Conservation (phyloP, 2,329 filamentous ascomycete species). For the Tetracladium maxilliforme region DNA sequence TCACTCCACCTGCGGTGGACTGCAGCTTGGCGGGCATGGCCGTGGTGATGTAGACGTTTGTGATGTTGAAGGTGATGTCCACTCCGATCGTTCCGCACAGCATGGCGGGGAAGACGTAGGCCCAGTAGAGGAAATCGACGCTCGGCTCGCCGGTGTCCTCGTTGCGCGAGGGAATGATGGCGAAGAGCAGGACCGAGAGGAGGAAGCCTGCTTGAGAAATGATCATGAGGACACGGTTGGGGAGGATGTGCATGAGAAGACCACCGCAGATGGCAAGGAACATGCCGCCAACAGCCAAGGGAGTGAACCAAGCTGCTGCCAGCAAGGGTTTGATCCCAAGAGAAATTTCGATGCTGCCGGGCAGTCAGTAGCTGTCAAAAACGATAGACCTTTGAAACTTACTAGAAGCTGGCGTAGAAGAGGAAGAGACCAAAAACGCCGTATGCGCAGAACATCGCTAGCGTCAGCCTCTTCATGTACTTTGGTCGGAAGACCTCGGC, state of each 20-base stretch:
- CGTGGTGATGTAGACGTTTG: slow-evolving; percentile 67
- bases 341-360: slow-evolving; percentile 1
- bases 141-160: slow-evolving; percentile 33
- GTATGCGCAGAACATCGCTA: slow-evolving; percentile 50
- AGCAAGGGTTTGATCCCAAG: slow-evolving; percentile 10
- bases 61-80: slow-evolving; percentile 62
- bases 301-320: slow-evolving; percentile 49
- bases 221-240: slow-evolving; percentile 34
- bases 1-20: slow-evolving; percentile 55
- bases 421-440: slow-evolving; percentile 55
- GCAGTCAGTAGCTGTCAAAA: slow-evolving; percentile 1
- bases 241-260: slow-evolving; percentile 36
- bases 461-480: slow-evolving; percentile 48
- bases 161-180: slow-evolving; percentile 25
- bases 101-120: slow-evolving; percentile 59
- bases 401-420: slow-evolving; percentile 57
- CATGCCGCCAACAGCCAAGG: slow-evolving; percentile 53
- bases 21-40: slow-evolving; percentile 51
- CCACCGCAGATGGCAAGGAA: slow-evolving; percentile 47
- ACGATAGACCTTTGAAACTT: background rate
- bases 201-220: slow-evolving; percentile 36
- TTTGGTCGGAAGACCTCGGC: slow-evolving; percentile 53
- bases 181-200: slow-evolving; percentile 35
- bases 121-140: slow-evolving; percentile 45
- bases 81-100: slow-evolving; percentile 56